Evolutionary conservation across 1,284 basidiomycete genomes (phyloP), one percentile per base, ranked within the genome.

Genomic region (Grifola frondosa): DNA sequence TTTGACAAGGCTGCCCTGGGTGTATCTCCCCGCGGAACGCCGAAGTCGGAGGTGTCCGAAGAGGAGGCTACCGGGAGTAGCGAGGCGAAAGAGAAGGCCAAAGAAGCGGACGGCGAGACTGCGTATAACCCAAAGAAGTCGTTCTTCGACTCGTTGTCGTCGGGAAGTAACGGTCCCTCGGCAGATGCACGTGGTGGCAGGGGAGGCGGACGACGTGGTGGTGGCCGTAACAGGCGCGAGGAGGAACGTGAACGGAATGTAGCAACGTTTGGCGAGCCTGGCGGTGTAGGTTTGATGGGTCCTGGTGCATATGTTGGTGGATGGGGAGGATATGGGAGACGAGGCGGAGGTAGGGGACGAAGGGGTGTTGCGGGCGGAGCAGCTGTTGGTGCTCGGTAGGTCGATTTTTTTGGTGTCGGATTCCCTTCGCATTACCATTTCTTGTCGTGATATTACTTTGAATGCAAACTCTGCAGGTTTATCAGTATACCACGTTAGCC

Each of bases 201-300:
- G 17, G 54, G 63, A 31, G 65, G 68, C 8, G 64, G 79, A 2
- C 66, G 80, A 17, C 68, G 76, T 7, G 74, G 75, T 11, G 71
- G 64, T 10, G 82, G 80, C 1, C 69, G 80, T 40, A 86, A 80
- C 54, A 74, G 86, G 50, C 64, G 87, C 35, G 87, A 89, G 54
- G 87, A 89, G 55, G 87, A 89, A 59, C 66, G 86, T 46, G 84
- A 87, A 62, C 77, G 77, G 63, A 90, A 90, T 56, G 77, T 90
- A 6, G 84, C 84, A 24, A 90, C 87, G 11, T 90, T 90, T 70
- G 87, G 87, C 5, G 88, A 89, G 61, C 81, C 87, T 6, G 86
- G 86, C 13, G 83, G 81, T 44, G 76, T 84, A 20, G 84, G 85
- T 9, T 60, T 87, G 38, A 74, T 87, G 71, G 84, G 86, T 0